Base-by-base conservation (phyloP, 108 stramenopile genomes). In the Asterionellopsis glacialis region DNA sequence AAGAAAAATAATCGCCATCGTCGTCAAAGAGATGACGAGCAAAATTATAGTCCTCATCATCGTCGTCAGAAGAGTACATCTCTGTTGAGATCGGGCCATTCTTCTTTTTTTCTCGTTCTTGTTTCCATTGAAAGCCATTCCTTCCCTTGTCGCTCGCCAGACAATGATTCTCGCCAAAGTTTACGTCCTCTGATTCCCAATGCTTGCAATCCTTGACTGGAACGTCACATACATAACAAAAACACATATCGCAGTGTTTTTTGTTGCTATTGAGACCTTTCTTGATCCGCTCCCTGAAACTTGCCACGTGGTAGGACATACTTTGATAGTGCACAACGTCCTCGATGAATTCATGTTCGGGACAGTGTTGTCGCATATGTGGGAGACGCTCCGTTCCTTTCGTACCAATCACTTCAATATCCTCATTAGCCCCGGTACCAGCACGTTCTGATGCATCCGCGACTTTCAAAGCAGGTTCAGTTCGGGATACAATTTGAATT, bases 351-450 rank as follows among this genome's bases (percentile, higher is more conserved):
- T 38, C 33, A 55, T 16, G 48, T 15, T 51, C 14, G 40, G 76
- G 72, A 45, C 76, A 77, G 51, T 72, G 48, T 14, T 64, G 63
- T 23, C 76, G 54, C 51, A 63, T 51, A 41, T 77, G 76, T 11
- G 76, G 71, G 11, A 77, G 57, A 40, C 58, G 51, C 12, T 18
- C 13, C 18, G 63, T 57, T 48, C 68, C 68, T 11, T 12, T 40
- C 2, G 65, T 47, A 45, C 71, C 71, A 12, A 61, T 53, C 0
- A 67, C 39, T 14, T 61, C 61, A 22, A 77, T 42, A 11, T 72
- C 76, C 9, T 72, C 76, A 21, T 77, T 67, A 18, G 19, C 19
- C 9, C 45, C 45, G 19, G 19, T 21, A 21, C 19, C 19, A 21
- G 45, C 19, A 19, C 19, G 16, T 47, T 47, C 19, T 9, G 45